Evolutionary conservation across 2,329 filamentous ascomycete genomes (phyloP).

Genomic region (Pseudocercospora pini-densiflorae): DNA sequence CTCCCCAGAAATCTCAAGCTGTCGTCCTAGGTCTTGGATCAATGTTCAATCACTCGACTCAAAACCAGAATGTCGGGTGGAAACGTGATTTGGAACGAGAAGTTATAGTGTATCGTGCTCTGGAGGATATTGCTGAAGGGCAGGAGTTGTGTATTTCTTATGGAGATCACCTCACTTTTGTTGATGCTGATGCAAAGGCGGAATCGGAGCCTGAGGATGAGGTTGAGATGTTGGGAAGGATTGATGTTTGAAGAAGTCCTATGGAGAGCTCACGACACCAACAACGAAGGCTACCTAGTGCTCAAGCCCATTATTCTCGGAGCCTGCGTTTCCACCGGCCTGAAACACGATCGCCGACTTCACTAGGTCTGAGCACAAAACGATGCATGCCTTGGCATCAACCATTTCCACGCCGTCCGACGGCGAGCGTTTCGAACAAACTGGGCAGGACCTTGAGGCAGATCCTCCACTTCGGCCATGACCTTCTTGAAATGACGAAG

Average conservation of each 20-base stretch:
- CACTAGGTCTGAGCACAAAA: background rate
- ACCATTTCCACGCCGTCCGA: background rate
- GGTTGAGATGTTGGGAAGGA: conserved; percentile 46
- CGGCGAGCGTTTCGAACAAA: background rate
- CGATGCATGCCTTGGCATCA: conserved; percentile 1
- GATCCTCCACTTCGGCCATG: background rate
- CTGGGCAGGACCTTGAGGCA: background rate
- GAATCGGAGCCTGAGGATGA: conserved; percentile 38
- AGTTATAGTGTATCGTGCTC: conserved; percentile 55
- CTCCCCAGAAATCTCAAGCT: conserved; percentile 51
- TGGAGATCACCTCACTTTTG: conserved; percentile 53
- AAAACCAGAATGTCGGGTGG: conserved; percentile 61
- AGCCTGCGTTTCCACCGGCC: background rate
- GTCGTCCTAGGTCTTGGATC: conserved; percentile 60
- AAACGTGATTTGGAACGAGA: conserved; percentile 51
- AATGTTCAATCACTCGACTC: conserved; percentile 62
- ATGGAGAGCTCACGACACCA: background rate
- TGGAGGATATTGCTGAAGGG: conserved; percentile 55
- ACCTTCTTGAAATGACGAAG: background rate
- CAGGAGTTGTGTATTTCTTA: conserved; percentile 62
- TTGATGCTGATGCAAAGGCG: conserved; percentile 45
- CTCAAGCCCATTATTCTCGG: background rate
- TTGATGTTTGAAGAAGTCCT: conserved; percentile 36
- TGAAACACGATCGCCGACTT: background rate
- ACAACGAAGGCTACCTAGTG: background rate